Conservation (phyloP, 805 yeast species). For the Pichia occidentalis region DNA sequence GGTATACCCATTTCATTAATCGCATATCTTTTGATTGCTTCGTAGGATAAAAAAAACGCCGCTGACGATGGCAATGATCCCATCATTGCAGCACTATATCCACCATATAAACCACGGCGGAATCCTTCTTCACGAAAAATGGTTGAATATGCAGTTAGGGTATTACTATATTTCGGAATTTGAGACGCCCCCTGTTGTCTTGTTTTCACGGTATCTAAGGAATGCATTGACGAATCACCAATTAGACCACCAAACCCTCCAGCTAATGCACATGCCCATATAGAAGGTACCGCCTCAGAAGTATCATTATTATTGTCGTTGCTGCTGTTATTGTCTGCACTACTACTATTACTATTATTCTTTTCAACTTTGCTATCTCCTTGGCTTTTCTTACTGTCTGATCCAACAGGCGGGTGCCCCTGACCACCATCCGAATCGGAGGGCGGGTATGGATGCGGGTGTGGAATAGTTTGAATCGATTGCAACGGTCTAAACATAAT, state of each 20-base stretch:
- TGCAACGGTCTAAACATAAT: conserved; percentile 2
- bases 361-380: no score
- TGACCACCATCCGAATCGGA: background rate
- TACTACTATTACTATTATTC: background rate
- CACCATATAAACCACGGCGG: conserved; percentile 79
- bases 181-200: conserved; percentile 92
- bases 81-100: conserved; percentile 83
- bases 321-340: background rate
- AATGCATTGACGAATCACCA: conserved; percentile 92
- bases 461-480: conserved; percentile 10
- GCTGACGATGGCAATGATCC: conserved; percentile 95
- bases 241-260: conserved; percentile 94
- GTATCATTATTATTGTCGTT: background rate
- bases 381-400: no score
- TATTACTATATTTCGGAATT: conserved; percentile 59
- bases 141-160: conserved; percentile 68
- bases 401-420: no score
- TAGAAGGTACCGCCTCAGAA: conserved; percentile 30
- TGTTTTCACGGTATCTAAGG: conserved; percentile 93
- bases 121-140: conserved; percentile 84
- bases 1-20: conserved; percentile 58
- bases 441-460: conserved; percentile 6
- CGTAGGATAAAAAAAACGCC: conserved; percentile 90
- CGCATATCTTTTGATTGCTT: conserved; percentile 64
- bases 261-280: conserved; percentile 64